Evolutionary conservation across 108 stramenopile genomes (phyloP).

Genomic region (Asterionellopsis glacialis): DNA sequence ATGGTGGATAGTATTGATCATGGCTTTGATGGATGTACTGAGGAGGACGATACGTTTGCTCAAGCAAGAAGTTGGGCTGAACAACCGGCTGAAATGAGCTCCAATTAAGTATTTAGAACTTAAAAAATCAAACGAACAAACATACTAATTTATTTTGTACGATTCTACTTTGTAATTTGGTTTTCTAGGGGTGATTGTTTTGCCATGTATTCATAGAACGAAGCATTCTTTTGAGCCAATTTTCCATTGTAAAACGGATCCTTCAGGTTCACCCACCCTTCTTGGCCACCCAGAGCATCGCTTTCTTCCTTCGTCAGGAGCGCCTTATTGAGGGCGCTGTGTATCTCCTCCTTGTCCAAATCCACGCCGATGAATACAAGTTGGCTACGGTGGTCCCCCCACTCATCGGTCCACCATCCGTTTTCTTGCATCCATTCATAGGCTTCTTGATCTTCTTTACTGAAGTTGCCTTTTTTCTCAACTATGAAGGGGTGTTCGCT

Average conservation of each 20-base stretch:
- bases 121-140: no score
- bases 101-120: no score
- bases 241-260: slow-evolving; percentile 1
- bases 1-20: slow-evolving; percentile 79
- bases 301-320: slow-evolving; percentile 27
- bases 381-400: slow-evolving; percentile 55
- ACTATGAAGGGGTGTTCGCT: background rate
- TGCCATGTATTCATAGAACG: no score
- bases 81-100: no score
- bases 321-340: slow-evolving; percentile 32
- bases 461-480: no score
- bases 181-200: no score
- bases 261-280: slow-evolving; percentile 1
- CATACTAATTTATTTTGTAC: no score
- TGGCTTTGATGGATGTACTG: slow-evolving; percentile 40
- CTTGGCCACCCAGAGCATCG: background rate
- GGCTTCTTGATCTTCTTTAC: no score
- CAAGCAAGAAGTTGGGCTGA: no score
- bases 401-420: slow-evolving; percentile 6
- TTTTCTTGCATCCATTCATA: background rate
- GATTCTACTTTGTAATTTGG: no score
- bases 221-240: no score
- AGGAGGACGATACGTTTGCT: slow-evolving; percentile 24
- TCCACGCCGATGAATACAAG: slow-evolving; percentile 52
- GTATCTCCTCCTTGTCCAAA: slow-evolving; percentile 20